phyloP scores from a whole-genome alignment of 805 yeast species.

The Starmerella roubikii region DNA sequence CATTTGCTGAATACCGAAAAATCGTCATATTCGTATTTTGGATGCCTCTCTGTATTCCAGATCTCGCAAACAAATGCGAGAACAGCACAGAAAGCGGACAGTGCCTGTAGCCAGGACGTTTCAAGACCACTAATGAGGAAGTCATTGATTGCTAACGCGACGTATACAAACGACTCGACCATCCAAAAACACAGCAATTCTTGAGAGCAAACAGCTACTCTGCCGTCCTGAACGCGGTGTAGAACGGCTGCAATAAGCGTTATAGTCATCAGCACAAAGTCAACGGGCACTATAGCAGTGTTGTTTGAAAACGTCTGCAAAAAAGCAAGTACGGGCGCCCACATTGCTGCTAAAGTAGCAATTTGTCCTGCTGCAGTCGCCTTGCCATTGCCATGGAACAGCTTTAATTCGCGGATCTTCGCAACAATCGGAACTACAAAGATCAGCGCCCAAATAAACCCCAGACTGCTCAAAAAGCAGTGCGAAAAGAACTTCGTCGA shows the following conservation, averaged over 20 bases:
- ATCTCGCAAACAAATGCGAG: not conserved
- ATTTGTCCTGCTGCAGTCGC: constrained; percentile 14
- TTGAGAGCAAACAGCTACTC: constrained; percentile 17
- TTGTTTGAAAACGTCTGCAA: constrained; percentile 6
- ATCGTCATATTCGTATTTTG: not conserved
- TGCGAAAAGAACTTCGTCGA: constrained; percentile 17
- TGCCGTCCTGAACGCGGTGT: constrained; percentile 20
- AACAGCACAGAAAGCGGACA: not conserved
- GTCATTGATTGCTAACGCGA: constrained; percentile 13
- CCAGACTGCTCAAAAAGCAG: constrained; percentile 14
- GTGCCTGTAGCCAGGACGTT: not conserved
- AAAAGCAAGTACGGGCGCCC: constrained; percentile 8
- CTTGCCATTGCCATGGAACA: constrained; percentile 13
- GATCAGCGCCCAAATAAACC: constrained; percentile 8
- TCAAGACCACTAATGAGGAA: not conserved
- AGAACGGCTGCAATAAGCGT: constrained; percentile 8
- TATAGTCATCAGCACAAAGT: constrained; percentile 7
- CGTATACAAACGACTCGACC: constrained; percentile 8
- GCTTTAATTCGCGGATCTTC: constrained; percentile 5
- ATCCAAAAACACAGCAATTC: constrained; percentile 20
- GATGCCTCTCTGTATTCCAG: not conserved
- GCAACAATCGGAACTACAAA: constrained; percentile 12
- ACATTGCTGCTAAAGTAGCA: constrained; percentile 10
- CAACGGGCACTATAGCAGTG: not conserved
- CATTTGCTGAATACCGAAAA: not conserved